Evolutionary conservation across 192 early-diverging fungal genomes (phyloP), one percentile per base, ranked within the genome.

Genomic region (Backusella australiensis): DNA sequence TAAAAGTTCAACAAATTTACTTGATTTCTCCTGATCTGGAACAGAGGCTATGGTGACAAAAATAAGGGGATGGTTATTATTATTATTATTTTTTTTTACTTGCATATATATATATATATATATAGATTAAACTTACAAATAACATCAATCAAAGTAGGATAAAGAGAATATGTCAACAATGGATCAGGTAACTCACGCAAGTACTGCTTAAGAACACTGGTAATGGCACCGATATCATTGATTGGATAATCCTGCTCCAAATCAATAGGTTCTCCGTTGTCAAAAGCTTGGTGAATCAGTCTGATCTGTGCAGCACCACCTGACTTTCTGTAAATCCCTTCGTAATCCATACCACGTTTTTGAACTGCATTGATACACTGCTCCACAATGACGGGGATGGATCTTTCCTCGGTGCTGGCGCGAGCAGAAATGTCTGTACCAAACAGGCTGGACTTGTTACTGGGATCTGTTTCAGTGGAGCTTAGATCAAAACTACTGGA

Each of bases 291-390:
- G 35, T 91, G 88, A 59, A 94, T 83, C 34, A 81, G 81, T 42
- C 89, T 83, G 46, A 90, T 89, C 32, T 92, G 90, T 69, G 87
- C 86, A n/a, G 89, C 87, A 72, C 90, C 89, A 7, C 91, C 93
- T 0, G 91, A 91, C 73, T 91, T 89, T 49, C 93, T 92, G 73
- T 94, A 94, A 36, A 94, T 90, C 36, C 93, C 93, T 81, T 94
- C 85, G 65, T 85, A 91, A 52, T 73, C 91, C 89, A 88, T 44
- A 65, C 38, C 88, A 69, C 88, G 77, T 34, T 75, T 44, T 75
- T 89, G 93, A 29, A 95, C 91, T n/a, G 90, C 91, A 38, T 85
- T 79, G 17, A 95, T 83, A 65, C 90, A 92, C 63, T 87, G 83
- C 12, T 89, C 86, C 34, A 95, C 88, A 1, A 95, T 78, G 78